A percentile compares a stretch with the other conserved stretches of the same genome.
Evolutionary conservation across 2,329 filamentous ascomycete genomes (phyloP).

Genomic region (Paracamarosporium sp.): DNA sequence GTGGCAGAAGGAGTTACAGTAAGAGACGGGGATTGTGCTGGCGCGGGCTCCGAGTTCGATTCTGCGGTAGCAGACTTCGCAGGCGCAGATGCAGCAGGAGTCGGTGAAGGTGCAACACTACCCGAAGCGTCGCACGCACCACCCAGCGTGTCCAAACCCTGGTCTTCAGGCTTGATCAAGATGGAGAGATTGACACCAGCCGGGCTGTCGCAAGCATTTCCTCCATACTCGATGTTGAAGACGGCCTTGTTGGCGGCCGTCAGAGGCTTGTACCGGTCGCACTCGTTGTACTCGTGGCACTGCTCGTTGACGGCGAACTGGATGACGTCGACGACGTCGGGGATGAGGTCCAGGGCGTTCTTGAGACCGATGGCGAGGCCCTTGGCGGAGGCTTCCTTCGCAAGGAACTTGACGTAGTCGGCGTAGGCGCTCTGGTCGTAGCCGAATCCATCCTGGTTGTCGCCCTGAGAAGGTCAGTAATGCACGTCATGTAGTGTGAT

Average conservation of each 20-base stretch:
- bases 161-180: slow-evolving; percentile 25
- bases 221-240: slow-evolving; percentile 74
- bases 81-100: neutral
- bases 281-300: slow-evolving; percentile 60
- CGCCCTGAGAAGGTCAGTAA: slow-evolving; percentile 13
- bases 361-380: slow-evolving; percentile 71
- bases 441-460: slow-evolving; percentile 66
- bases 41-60: neutral
- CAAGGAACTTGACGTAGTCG: slow-evolving; percentile 66
- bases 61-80: neutral
- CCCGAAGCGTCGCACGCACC: slow-evolving; percentile 9
- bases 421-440: slow-evolving; percentile 64
- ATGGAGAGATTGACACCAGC: slow-evolving; percentile 25
- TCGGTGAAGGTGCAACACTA: neutral
- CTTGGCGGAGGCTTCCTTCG: slow-evolving; percentile 57
- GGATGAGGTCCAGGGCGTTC: slow-evolving; percentile 68
- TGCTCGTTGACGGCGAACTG: slow-evolving; percentile 74
- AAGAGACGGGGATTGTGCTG: neutral
- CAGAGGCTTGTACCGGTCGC: slow-evolving; percentile 63
- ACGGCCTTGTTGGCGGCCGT: slow-evolving; percentile 69
- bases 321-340: slow-evolving; percentile 55
- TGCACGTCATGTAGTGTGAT: neutral
- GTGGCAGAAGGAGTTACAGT: neutral
- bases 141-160: slow-evolving; percentile 20
- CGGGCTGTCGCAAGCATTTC: slow-evolving; percentile 26